Base-by-base conservation (phyloP, 2,329 filamentous ascomycete genomes). In the Neopestalotiopsis sp. region DNA sequence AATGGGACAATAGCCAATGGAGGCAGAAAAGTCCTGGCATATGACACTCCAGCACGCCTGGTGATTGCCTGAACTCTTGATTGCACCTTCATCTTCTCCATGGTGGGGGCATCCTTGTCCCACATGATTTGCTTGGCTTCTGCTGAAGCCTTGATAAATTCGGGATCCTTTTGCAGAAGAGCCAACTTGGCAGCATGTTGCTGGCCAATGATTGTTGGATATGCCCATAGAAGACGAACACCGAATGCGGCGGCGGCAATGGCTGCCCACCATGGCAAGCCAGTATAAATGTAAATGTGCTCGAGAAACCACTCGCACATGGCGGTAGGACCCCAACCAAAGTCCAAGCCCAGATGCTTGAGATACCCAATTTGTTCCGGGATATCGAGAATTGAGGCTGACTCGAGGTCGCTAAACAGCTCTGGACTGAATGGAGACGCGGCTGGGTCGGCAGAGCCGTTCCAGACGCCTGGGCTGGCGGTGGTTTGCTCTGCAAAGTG, bases 351-450 rank as follows among this genome's bases (percentile, higher is more conserved):
- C 12, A 98, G 84, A 6, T 89, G 86, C 74, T 93, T 89, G 69
- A 99, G 84, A 76, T 95, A 98, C 71, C 96, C 96, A 69, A 97
- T 88, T 65, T 89, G 85, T 76, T 95, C 92, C 45, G 92, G 89
- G 71, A 94, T 88, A 71, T 87, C 82, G 70, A 90, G 84, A 67
- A 89, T 80, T 67, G 85, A 81, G 68, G 79, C 76, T 63, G 79
- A 78, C 64, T 81, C 77, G 34, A 81, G 63, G 45, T 77, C 72
- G 60, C 72, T 62, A 9, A 77, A 74, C n/a, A 75, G 77, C 70
- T 80, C 79, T 59, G 76, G 73, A 65, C 12, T 24, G 45, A 60
- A 81, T 77, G 67, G 71, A 38, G 71, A 65, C 38, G 71, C 71
- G 67, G 70, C 57, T 40, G 70, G 67, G 7, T 70, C 72, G 34